These are phyloP conservation scores for Mrakia blollopis DNA, from an alignment of 768 basidiomycete species.

Conservation along the genomic window DNA sequence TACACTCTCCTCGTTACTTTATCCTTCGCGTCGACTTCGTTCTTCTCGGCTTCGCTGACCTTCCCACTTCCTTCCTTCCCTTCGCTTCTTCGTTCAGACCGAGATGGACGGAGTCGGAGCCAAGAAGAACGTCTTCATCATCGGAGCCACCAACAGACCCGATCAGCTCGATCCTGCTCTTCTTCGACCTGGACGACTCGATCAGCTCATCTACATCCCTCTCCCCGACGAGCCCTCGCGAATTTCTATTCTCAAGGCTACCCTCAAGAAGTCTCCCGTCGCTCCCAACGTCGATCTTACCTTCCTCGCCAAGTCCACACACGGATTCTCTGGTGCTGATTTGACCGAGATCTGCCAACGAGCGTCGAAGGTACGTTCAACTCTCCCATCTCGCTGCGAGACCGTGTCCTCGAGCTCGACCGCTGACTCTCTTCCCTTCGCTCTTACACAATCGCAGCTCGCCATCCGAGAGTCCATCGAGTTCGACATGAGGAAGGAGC, in stretches of 20 bases:
- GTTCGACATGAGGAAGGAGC: constrained; percentile 69
- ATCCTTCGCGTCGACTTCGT: neutral
- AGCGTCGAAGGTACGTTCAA: constrained; percentile 68
- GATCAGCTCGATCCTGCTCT: constrained; percentile 92
- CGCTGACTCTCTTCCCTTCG: neutral
- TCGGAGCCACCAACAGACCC: constrained; percentile 92
- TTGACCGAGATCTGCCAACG: constrained; percentile 99
- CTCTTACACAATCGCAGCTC: constrained; percentile 44
- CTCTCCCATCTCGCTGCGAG: neutral
- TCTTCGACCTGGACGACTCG: constrained; percentile 94
- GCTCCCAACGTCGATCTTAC: constrained; percentile 70
- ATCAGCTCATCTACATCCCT: constrained; percentile 98
- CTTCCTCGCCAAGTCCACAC: constrained; percentile 86
- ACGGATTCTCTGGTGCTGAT: constrained; percentile 99
- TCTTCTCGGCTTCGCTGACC: neutral
- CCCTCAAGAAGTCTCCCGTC: constrained; percentile 87
- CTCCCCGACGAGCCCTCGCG: constrained; percentile 92
- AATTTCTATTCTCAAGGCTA: constrained; percentile 81
- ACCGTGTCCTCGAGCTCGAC: neutral
- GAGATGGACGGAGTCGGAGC: constrained; percentile 99
- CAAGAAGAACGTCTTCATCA: constrained; percentile 93
- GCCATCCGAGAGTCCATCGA: constrained; percentile 76
- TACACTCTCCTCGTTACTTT: neutral
- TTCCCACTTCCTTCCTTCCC: neutral
- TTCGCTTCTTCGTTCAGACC: constrained; percentile 66